Base-by-base conservation (phyloP, 768 basidiomycete genomes). In the Naganishia vishniacii region DNA sequence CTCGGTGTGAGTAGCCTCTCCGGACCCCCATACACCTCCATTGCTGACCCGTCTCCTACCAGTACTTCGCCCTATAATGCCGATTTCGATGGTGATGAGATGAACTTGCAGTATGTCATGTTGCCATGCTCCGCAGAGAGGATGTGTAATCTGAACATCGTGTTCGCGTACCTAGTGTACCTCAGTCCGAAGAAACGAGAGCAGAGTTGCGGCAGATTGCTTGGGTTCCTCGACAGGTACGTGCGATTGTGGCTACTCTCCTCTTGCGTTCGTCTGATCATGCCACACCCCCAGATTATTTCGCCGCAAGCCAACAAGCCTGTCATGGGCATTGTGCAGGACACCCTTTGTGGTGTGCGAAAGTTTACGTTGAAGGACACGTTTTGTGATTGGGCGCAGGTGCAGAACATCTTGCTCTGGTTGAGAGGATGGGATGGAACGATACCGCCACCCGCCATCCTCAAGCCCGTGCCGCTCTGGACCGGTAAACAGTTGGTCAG, bases 221-320 rank as follows among this genome's bases (percentile, higher is more conserved):
- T 53, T 98, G 94, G 92, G 95, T 98, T 20, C 91, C 95, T 3
- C 86, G 92, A 69, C 91, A 94, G 83, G 91, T 91, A 64, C 61
- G 42, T 47, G 26, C n/a, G n/a, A n/a, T n/a, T n/a, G 48, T 56
- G 0, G 25, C 59, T 44, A 46, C 16, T 23, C 6, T 8, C 46
- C 46, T 9, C 34, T 41, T 12, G 7, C 65, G 60, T 48, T 56
- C 58, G 34, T 58, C 46, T 29, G 41, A 40, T 60, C 20, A n/a
- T n/a, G n/a, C n/a, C n/a, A n/a, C n/a, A n/a, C n/a, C n/a, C n/a
- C n/a, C 48, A 99, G 91, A 99, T 99, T 72, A 91, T 99, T 68
- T 98, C 94, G 7, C 95, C 95, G 0, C 95, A 99, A 82, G 94
- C 94, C 56, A 99, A 98, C 81, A 97, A 97, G 79, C 94, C 94